Conservation (phyloP, 2,329 filamentous ascomycete genomes). For the Fonsecaea multimorphosa region DNA sequence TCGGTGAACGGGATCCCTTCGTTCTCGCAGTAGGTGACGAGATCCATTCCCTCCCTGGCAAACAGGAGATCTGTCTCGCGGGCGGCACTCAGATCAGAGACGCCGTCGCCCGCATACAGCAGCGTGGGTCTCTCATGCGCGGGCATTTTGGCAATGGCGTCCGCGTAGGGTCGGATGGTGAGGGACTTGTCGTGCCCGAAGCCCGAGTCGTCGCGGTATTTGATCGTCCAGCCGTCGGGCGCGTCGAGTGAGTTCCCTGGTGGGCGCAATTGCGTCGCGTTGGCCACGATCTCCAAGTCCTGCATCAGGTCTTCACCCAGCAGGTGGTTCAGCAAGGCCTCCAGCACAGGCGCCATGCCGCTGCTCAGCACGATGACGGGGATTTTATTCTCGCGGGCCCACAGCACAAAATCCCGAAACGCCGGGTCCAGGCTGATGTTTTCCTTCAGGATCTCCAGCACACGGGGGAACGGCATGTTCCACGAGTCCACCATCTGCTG, state of each 20-base stretch:
- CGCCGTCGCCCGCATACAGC: constrained; percentile 94
- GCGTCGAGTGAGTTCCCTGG: constrained; percentile 77
- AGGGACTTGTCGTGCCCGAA: constrained; percentile 98
- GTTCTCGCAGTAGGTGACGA: constrained; percentile 84
- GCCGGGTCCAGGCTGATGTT: constrained; percentile 88
- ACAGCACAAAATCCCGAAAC: constrained; percentile 87
- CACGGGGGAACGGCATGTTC: constrained; percentile 78
- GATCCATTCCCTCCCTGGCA: constrained; percentile 87
- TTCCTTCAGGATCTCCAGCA: constrained; percentile 75
- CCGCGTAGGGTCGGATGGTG: constrained; percentile 85
- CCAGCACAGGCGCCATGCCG: constrained; percentile 92
- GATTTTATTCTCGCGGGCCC: constrained; percentile 79
- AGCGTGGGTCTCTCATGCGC: constrained; percentile 73
- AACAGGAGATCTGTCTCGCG: constrained; percentile 92
- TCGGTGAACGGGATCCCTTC: constrained; percentile 86
- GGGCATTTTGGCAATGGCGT: constrained; percentile 61
- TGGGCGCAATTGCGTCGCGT: constrained; percentile 70
- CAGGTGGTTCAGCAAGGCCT: constrained; percentile 77
- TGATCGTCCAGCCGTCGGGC: constrained; percentile 83
- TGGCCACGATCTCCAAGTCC: constrained; percentile 88
- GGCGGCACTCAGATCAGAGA: constrained; percentile 89
- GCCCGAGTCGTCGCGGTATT: constrained; percentile 77
- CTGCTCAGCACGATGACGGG: constrained; percentile 90
- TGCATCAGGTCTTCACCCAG: constrained; percentile 74
- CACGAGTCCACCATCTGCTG: constrained; percentile 90